Evolutionary conservation across 148 eudicot genomes (phyloP).

Genomic region (Diospyros lotus): DNA sequence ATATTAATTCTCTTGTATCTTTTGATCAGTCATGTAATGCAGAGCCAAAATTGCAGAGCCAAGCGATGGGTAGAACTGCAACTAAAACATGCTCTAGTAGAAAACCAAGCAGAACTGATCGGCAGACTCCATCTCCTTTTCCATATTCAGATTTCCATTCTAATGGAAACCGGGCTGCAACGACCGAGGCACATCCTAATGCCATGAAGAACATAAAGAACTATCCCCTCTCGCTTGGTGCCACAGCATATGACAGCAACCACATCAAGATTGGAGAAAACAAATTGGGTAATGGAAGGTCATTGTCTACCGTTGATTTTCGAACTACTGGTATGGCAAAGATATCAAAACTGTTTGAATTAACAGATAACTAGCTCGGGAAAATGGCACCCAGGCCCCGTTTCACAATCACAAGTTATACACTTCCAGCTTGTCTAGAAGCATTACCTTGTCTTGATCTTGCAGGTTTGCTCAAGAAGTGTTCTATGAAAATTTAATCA

Average conservation of each 20-base stretch:
- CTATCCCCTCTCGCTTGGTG: constrained; percentile 36
- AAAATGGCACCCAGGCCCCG: background rate
- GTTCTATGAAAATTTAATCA: too few species aligned
- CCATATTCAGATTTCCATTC: constrained; percentile 26
- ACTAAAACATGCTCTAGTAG: constrained; percentile 18
- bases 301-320: constrained; percentile 31
- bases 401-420: too few species aligned
- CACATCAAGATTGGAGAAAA: constrained; percentile 23
- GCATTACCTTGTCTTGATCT: too few species aligned
- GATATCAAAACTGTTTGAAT: constrained; percentile 38
- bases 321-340: constrained; percentile 29
- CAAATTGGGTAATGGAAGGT: constrained; percentile 23
- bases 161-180: constrained; percentile 24
- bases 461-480: too few species aligned
- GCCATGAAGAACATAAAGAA: constrained; percentile 49
- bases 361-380: constrained; percentile 16
- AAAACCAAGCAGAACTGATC: background rate
- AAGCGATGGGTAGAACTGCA: constrained; percentile 18
- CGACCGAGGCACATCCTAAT: constrained; percentile 43
- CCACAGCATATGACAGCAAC: constrained; percentile 24
- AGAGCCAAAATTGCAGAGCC: constrained; percentile 17
- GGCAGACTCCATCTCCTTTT: constrained; percentile 19
- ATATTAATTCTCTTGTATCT: too few species aligned
- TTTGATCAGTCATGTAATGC: constrained; percentile 17
- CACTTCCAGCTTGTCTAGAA: too few species aligned